Conservation (phyloP, 345 rosid genomes). For the Adansonia digitata region DNA sequence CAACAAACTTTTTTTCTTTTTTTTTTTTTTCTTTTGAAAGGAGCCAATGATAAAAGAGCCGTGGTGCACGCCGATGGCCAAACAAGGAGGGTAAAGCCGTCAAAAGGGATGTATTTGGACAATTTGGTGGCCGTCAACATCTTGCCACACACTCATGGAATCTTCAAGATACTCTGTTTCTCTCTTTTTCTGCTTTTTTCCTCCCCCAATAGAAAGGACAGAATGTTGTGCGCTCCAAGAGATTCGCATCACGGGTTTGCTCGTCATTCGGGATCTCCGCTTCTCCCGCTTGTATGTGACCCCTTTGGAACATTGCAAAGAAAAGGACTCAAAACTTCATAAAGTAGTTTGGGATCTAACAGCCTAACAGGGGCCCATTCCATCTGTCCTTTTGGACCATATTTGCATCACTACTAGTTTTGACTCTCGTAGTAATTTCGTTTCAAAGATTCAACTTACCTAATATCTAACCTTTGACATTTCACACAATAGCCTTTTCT, state of each 20-base stretch:
- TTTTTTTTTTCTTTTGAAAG: no score
- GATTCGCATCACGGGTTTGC: constrained; percentile 11
- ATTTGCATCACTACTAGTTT: neutral
- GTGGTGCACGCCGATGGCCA: neutral
- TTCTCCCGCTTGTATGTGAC: neutral
- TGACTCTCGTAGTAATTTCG: neutral
- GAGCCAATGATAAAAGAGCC: neutral
- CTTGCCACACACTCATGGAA: constrained; percentile 7
- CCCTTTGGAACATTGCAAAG: neutral
- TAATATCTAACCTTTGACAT: neutral
- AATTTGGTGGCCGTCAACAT: constrained; percentile 8
- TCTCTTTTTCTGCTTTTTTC: neutral
- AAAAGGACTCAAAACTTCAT: neutral
- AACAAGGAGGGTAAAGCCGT: neutral
- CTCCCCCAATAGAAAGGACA: neutral
- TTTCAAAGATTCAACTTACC: neutral
- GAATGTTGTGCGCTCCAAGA: neutral
- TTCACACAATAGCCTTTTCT: neutral
- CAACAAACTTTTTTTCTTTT: neutral
- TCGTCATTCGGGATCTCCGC: neutral
- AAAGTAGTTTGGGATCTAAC: neutral
- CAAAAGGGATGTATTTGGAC: neutral
- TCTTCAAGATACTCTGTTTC: constrained; percentile 17
- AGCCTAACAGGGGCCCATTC: neutral
- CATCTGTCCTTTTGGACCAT: neutral